Evolutionary conservation across 768 basidiomycete species (phyloP).

Genomic region (Lactifluus volemus): DNA sequence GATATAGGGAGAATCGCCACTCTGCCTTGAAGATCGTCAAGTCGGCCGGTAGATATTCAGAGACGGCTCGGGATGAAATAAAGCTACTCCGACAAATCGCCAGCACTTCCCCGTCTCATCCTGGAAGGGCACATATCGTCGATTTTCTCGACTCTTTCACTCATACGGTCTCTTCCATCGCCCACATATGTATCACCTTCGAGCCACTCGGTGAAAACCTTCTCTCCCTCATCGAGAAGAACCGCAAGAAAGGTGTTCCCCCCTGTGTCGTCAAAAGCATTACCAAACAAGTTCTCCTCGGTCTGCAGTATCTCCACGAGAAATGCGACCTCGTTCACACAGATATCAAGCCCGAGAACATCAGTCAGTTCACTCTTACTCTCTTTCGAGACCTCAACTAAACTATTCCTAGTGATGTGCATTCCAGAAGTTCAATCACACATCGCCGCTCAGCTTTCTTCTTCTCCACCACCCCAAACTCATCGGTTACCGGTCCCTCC

Average conservation of each 20-base stretch:
- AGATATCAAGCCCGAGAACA: constrained; percentile 93
- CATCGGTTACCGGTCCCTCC: constrained; percentile 81
- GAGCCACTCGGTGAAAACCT: constrained; percentile 79
- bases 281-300: constrained; percentile 77
- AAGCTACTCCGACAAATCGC: constrained; percentile 75
- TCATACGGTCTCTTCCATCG: constrained; percentile 35
- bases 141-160: constrained; percentile 87
- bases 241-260: constrained; percentile 80
- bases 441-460: constrained; percentile 58
- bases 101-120: constrained; percentile 62
- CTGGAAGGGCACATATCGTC: constrained; percentile 74
- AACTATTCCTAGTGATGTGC: constrained; percentile 50
- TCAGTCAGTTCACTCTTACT: constrained; percentile 48
- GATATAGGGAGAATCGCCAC: constrained; percentile 54
- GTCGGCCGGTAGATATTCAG: constrained; percentile 90
- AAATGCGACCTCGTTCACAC: constrained; percentile 92
- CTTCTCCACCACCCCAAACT: constrained; percentile 63
- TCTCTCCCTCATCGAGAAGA: constrained; percentile 61
- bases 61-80: constrained; percentile 95
- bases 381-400: not conserved
- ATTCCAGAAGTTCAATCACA: constrained; percentile 75
- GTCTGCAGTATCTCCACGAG: constrained; percentile 86
- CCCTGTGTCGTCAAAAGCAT: constrained; percentile 77
- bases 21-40: constrained; percentile 94
- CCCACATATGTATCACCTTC: constrained; percentile 86